Percentiles rank a stretch among this genome's conserved stretches.
These are phyloP conservation scores for Sindora glabra DNA, from an alignment of 306 rosid genomes.

Conservation along the genomic window DNA sequence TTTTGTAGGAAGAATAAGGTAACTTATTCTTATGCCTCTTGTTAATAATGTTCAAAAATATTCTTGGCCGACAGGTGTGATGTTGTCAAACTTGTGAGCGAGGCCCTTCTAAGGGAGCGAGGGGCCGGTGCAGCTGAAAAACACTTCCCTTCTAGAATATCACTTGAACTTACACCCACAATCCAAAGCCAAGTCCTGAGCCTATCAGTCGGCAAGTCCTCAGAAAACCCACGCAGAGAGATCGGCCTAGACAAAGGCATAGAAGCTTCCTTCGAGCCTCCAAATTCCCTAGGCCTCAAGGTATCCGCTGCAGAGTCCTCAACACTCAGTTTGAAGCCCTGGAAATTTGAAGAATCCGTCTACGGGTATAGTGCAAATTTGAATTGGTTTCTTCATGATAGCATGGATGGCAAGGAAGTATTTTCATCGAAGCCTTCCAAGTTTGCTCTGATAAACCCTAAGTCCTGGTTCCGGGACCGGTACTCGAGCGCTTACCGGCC, in stretches of 20 bases:
- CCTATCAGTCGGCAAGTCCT: slow-evolving; percentile 76
- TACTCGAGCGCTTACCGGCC: slow-evolving; percentile 80
- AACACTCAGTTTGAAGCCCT: slow-evolving; percentile 59
- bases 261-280: slow-evolving; percentile 70
- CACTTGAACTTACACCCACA: slow-evolving; percentile 66
- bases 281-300: slow-evolving; percentile 48
- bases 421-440: slow-evolving; percentile 71
- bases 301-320: slow-evolving; percentile 58
- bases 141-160: slow-evolving; percentile 80
- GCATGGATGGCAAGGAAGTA: slow-evolving; percentile 67
- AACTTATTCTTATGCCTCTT: no score
- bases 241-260: slow-evolving; percentile 47
- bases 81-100: slow-evolving; percentile 56
- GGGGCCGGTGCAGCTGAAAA: slow-evolving; percentile 77
- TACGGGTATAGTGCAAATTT: slow-evolving; percentile 68
- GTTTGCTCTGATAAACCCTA: slow-evolving; percentile 56
- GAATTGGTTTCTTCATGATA: slow-evolving; percentile 83
- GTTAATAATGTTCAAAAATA: not conserved
- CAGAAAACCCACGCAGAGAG: slow-evolving; percentile 68
- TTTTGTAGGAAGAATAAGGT: no score
- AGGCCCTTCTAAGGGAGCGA: slow-evolving; percentile 49
- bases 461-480: slow-evolving; percentile 69
- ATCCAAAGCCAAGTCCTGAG: slow-evolving; percentile 50
- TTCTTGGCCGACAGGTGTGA: slow-evolving; percentile 40
- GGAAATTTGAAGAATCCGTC: slow-evolving; percentile 84